Base-by-base conservation (phyloP, 306 rosid species). In the Prunus mume region DNA sequence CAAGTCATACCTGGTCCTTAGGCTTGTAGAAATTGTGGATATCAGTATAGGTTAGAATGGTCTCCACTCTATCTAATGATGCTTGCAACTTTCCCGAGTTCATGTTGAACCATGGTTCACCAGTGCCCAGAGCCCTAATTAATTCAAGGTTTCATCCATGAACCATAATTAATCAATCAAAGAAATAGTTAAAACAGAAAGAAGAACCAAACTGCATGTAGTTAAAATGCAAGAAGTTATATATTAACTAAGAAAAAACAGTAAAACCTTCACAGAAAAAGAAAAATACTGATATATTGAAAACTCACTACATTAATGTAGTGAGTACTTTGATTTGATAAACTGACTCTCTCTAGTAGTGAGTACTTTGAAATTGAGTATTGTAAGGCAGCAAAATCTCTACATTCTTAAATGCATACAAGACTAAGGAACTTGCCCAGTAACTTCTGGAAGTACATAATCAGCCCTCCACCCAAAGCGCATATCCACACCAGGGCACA, bases 401-500 rank as follows among this genome's bases (percentile, higher is more conserved):
- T 63, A 49, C 18, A 56, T 55, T 5, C 41, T 54, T 57, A 65
- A 83, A 74, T 17, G 24, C 58, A 69, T 57, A 77, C 18, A 64
- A 72, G 77, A 72, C 46, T 75, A 51, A 17, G 66, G 51, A 79
- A 86, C 88, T 89, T 91, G 69, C 98, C 98, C 98, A 15, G 89
- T 88, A 65, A 95, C 72, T 85, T 92, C 98, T 27, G 97, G 98
- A 85, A 95, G 88, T 68, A 95, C 93, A 78, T 89, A 95, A 82
- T 95, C 96, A 1, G 93, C 97, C 85, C 91, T 89, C 98, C 98
- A 95, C 69, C 96, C 98, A 58, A 95, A 92, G 67, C 96, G 93
- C 38, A 94, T 78, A 88, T 89, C 93, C 84, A 87, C 81, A 73
- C 98, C 97, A 41, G 94, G 96, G 84, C 81, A 90, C 74, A 90